phyloP scores from a whole-genome alignment of 2,329 filamentous ascomycete genomes.

The Microsporum ferrugineum region DNA sequence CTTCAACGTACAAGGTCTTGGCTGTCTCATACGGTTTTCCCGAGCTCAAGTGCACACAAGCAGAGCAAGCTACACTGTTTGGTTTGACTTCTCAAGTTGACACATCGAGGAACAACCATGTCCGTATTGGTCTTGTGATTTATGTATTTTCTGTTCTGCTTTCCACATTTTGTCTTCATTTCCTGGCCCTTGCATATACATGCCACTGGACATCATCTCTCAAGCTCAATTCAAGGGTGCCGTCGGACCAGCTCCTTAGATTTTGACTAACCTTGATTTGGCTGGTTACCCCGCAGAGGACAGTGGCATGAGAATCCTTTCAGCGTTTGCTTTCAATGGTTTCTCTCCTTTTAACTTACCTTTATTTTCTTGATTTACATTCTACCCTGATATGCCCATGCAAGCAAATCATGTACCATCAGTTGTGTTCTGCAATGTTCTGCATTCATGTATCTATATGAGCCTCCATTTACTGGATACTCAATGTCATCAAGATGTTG shows the following conservation, averaged over 20 bases:
- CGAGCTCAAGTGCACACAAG: too few relatives aligned
- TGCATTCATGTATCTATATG: slow-evolving; percentile 10
- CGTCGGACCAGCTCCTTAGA: neutral
- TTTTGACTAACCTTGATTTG: neutral
- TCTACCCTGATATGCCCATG: slow-evolving; percentile 1
- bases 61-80: neutral
- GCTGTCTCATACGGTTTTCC: neutral
- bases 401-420: slow-evolving; percentile 7
- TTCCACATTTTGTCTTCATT: neutral
- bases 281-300: neutral
- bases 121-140: neutral
- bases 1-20: neutral
- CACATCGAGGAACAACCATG: neutral
- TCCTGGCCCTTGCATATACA: neutral
- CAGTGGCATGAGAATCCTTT: neutral
- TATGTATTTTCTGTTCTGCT: neutral
- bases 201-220: too few relatives aligned
- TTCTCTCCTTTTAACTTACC: slow-evolving; percentile 2
- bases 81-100: neutral
- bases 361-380: slow-evolving; percentile 1
- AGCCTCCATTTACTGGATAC: neutral
- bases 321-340: neutral
- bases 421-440: slow-evolving; percentile 6
- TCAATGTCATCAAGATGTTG: slow-evolving; percentile 1
- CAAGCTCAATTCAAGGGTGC: neutral